Evolutionary conservation across 2,329 filamentous ascomycete genomes (phyloP).

Genomic region (Calonectria montana): DNA sequence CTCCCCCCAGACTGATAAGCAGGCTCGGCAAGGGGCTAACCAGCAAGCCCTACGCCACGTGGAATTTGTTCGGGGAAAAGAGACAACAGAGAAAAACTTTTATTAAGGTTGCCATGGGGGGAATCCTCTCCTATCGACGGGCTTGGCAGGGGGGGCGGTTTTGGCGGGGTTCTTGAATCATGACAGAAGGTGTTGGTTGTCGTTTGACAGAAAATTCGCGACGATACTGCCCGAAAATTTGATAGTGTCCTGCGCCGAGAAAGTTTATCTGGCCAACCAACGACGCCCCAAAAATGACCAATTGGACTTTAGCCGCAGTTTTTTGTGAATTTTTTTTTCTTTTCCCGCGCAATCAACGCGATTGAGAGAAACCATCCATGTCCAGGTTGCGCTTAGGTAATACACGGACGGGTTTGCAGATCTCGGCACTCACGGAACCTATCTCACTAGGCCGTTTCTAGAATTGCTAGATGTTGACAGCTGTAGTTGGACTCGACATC

Average conservation of each 20-base stretch:
- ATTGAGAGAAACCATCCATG: background rate
- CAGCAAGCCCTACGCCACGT: background rate
- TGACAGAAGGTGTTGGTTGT: background rate
- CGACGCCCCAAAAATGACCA: background rate
- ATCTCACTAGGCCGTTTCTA: conserved; percentile 33
- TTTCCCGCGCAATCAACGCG: background rate
- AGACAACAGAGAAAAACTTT: background rate
- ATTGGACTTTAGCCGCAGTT: background rate
- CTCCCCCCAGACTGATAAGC: background rate
- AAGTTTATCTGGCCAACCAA: background rate
- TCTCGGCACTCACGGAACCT: conserved; percentile 33
- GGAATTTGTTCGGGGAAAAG: background rate
- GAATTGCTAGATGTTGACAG: conserved; percentile 7
- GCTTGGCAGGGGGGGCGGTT: background rate
- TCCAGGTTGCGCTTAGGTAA: conserved; percentile 28
- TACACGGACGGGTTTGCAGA: background rate
- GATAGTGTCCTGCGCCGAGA: background rate
- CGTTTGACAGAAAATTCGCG: background rate
- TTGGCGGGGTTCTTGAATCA: conserved; percentile 6
- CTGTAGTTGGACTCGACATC: background rate
- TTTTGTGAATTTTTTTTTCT: background rate
- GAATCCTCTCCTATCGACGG: background rate
- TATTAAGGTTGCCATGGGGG: conserved; percentile 3
- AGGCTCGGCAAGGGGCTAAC: background rate
- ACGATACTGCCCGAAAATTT: background rate